These are phyloP conservation scores for Phaeodactylum tricornutum DNA, from an alignment of 108 stramenopile species.

Conservation along the genomic window DNA sequence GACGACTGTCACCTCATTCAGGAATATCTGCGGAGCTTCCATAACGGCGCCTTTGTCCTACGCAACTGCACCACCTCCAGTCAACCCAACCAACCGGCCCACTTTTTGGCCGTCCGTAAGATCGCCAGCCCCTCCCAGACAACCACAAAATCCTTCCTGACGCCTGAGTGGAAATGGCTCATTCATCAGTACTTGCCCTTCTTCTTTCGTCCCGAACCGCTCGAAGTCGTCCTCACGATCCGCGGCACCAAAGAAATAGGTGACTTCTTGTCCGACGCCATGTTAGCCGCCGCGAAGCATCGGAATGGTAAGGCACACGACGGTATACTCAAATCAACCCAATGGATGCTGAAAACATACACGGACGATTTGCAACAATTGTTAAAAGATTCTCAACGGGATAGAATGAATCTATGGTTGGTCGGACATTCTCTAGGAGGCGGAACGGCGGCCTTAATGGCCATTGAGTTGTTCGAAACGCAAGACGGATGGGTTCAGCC, in stretches of 20 bases:
- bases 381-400: neutral
- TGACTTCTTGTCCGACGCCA: conserved; percentile 24
- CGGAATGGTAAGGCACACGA: conserved; percentile 21
- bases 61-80: conserved; percentile 11
- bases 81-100: conserved; percentile 16
- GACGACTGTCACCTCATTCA: conserved; percentile 13
- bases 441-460: conserved; percentile 30
- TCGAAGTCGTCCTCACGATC: conserved; percentile 23
- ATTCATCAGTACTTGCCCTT: neutral
- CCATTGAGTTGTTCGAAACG: conserved; percentile 21
- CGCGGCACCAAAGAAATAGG: conserved; percentile 23
- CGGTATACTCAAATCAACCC: conserved; percentile 15
- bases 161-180: neutral
- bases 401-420: conserved; percentile 9
- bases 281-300: conserved; percentile 17
- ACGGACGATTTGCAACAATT: neutral
- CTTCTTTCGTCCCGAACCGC: neutral
- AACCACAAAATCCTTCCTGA: too few relatives aligned
- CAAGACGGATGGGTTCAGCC: conserved; percentile 8
- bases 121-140: too few relatives aligned
- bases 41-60: conserved; percentile 9
- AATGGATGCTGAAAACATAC: conserved; percentile 13
- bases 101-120: conserved; percentile 14
- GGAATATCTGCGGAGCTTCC: conserved; percentile 1
- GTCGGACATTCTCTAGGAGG: conserved; percentile 32